Evolutionary conservation across 208 protist species (phyloP).

Genomic region (Leishmania tarentolae): DNA sequence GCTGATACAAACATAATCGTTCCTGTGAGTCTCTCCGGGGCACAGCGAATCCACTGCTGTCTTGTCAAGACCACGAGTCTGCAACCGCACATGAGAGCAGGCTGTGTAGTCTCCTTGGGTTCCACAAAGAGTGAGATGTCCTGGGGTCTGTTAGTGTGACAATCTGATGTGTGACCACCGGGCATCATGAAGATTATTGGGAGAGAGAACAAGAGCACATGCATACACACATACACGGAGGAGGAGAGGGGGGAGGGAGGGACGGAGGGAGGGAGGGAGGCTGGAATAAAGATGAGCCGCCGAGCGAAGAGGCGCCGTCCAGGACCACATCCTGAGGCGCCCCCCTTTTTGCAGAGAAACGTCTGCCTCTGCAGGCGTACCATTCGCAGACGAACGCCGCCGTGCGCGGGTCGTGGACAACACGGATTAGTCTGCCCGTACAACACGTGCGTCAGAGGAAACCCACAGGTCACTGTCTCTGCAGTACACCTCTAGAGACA

Average conservation of each 20-base stretch:
- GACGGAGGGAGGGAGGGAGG: background rate
- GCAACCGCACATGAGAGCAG: background rate
- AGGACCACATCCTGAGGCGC: background rate
- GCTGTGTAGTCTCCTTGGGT: background rate
- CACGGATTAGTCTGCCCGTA: background rate
- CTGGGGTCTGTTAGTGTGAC: background rate
- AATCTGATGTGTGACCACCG: background rate
- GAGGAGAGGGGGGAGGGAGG: background rate
- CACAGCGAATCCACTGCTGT: background rate
- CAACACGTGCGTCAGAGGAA: constrained; percentile 22
- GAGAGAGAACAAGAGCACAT: background rate
- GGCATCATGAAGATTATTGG: background rate
- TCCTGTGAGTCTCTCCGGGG: background rate
- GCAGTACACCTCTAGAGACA: constrained; percentile 11
- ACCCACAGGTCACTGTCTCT: constrained; percentile 29
- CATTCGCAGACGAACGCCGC: background rate
- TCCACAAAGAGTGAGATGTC: background rate
- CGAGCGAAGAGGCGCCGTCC: background rate
- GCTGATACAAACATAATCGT: background rate
- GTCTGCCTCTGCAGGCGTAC: background rate
- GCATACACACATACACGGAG: background rate
- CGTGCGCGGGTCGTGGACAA: background rate
- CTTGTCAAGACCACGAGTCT: background rate
- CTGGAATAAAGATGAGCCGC: too few species aligned
- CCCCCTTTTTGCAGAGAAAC: background rate